Conservation (phyloP, 306 rosid species). For the Amphicarpaea edgeworthii region DNA sequence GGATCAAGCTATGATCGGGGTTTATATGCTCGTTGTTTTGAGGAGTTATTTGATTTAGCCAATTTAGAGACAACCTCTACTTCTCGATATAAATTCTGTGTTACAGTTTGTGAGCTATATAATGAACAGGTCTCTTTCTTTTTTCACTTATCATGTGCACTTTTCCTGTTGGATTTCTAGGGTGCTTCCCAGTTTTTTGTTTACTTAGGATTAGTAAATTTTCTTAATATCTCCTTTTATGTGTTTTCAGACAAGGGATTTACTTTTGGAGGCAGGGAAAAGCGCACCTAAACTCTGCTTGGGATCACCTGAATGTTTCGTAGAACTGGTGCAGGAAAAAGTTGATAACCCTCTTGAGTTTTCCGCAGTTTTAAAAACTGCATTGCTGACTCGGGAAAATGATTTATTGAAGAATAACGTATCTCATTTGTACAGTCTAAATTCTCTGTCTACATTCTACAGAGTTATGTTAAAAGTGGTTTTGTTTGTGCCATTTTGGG, state of each 20-base stretch:
- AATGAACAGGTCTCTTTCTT: constrained; percentile 85
- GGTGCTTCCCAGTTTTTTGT: constrained; percentile 40
- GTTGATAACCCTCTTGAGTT: constrained; percentile 90
- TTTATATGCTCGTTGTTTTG: constrained; percentile 89
- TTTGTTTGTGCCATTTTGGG: constrained; percentile 35
- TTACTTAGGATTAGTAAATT: constrained; percentile 34
- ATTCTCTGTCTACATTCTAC: constrained; percentile 40
- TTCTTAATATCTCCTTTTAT: constrained; percentile 49
- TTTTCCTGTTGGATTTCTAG: constrained; percentile 28
- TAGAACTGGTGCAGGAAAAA: constrained; percentile 81
- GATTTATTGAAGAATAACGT: constrained; percentile 71
- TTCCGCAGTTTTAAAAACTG: constrained; percentile 75
- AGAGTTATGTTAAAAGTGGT: constrained; percentile 21
- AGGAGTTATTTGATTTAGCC: constrained; percentile 92
- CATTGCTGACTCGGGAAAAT: constrained; percentile 74
- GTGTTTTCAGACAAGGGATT: constrained; percentile 76
- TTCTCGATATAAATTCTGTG: constrained; percentile 78
- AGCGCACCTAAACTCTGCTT: constrained; percentile 62
- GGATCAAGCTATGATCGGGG: constrained; percentile 96
- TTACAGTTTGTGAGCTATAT: constrained; percentile 83
- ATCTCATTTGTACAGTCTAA: constrained; percentile 86
- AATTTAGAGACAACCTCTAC: constrained; percentile 85
- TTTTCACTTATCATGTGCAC: constrained; percentile 24
- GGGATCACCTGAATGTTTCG: constrained; percentile 68
- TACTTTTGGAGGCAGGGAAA: constrained; percentile 73